Conservation (phyloP, 2,329 filamentous ascomycete species). For the Periglandula ipomoeae region DNA sequence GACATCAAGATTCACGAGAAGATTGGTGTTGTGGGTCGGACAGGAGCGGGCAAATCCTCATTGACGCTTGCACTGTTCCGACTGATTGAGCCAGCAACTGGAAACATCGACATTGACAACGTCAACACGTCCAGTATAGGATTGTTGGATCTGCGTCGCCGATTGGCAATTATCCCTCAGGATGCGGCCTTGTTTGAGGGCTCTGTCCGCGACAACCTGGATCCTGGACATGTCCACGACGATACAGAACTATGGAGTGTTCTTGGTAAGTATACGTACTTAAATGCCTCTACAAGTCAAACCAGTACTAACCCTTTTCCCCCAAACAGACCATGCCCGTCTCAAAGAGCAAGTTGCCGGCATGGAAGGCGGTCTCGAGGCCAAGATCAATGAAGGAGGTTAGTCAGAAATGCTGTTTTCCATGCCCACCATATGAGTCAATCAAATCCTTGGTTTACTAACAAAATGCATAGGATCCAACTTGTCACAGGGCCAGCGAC, state of each 20-base stretch:
- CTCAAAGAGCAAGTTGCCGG: conserved; percentile 79
- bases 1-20: conserved; percentile 96
- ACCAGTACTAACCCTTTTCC: neutral
- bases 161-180: conserved; percentile 93
- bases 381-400: conserved; percentile 90
- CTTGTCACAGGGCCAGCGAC: conserved; percentile 87
- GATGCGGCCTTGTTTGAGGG: conserved; percentile 95
- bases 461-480: conserved; percentile 63
- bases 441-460: neutral
- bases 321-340: conserved; percentile 68
- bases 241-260: conserved; percentile 97
- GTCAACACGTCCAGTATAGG: conserved; percentile 88
- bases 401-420: conserved; percentile 28
- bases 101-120: conserved; percentile 80
- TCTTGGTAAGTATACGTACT: conserved; percentile 66
- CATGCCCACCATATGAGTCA: neutral
- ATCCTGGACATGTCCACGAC: conserved; percentile 89
- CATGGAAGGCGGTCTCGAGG: conserved; percentile 87
- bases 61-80: conserved; percentile 89
- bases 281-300: no score
- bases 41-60: conserved; percentile 91
- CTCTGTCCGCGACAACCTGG: conserved; percentile 86
- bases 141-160: conserved; percentile 75
- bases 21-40: conserved; percentile 93
- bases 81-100: conserved; percentile 80